Evolutionary conservation across 257 asterid species (phyloP).

Genomic region (Plectranthus barbatus): DNA sequence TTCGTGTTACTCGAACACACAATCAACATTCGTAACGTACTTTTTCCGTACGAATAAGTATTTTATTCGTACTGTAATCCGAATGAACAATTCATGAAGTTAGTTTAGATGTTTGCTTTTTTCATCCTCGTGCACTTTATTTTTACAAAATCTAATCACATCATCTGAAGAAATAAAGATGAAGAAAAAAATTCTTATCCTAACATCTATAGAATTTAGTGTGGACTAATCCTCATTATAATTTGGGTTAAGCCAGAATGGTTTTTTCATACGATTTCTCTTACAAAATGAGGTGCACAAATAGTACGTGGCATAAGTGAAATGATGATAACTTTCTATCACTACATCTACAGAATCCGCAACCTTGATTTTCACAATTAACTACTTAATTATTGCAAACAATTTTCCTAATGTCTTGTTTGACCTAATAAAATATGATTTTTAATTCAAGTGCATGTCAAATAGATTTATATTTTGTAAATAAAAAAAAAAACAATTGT

Average conservation of each 20-base stretch:
- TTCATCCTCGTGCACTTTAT: neutral
- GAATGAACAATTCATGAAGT: neutral
- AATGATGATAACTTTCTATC: slow-evolving; percentile 9
- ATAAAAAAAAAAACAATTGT: too few relatives aligned
- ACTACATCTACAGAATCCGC: slow-evolving; percentile 6
- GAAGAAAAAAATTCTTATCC: slow-evolving; percentile 12
- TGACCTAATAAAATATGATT: neutral
- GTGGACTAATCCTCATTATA: slow-evolving; percentile 10
- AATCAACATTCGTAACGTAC: too few relatives aligned
- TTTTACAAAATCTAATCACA: neutral
- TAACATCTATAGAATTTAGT: slow-evolving; percentile 9
- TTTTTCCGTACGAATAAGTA: neutral
- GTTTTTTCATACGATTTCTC: too few relatives aligned
- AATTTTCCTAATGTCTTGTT: slow-evolving; percentile 12
- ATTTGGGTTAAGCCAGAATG: neutral
- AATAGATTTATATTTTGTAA: too few relatives aligned
- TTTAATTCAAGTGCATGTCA: too few relatives aligned
- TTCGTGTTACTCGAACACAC: too few relatives aligned
- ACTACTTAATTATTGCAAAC: slow-evolving; percentile 6
- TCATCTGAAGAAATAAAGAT: neutral
- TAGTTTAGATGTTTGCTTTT: neutral
- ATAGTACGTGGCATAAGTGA: too few relatives aligned
- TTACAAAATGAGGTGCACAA: neutral
- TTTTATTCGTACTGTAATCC: neutral
- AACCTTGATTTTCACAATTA: slow-evolving; percentile 11